Conservation (phyloP, 495 filamentous ascomycete species). For the Sporormia fimetaria region DNA sequence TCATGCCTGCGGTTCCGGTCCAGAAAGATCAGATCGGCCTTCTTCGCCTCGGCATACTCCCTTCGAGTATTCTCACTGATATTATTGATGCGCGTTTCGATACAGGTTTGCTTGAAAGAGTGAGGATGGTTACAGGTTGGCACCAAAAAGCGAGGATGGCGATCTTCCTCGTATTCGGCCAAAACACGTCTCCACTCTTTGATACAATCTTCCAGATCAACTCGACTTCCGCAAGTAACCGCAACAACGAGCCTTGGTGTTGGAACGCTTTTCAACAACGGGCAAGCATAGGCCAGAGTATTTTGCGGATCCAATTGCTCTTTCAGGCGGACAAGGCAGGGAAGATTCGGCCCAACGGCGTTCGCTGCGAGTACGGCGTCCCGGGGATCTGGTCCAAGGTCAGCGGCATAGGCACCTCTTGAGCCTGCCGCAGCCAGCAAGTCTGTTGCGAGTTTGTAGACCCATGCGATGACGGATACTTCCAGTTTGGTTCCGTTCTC, state of each 20-base stretch:
- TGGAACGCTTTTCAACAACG: slow-evolving; percentile 35
- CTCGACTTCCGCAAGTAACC: slow-evolving; percentile 48
- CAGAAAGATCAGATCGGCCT: slow-evolving; percentile 41
- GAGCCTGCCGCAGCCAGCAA: slow-evolving; percentile 41
- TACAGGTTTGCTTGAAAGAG: too few relatives aligned
- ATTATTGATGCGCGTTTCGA: slow-evolving; percentile 41
- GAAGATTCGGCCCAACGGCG: slow-evolving; percentile 47
- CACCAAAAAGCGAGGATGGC: too few relatives aligned
- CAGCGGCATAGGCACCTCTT: slow-evolving; percentile 51
- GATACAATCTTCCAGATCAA: slow-evolving; percentile 53
- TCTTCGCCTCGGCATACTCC: slow-evolving; percentile 46
- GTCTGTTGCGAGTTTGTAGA: slow-evolving; percentile 41
- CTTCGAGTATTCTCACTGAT: slow-evolving; percentile 51
- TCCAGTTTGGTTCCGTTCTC: slow-evolving; percentile 42
- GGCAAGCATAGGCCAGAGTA: slow-evolving; percentile 46
- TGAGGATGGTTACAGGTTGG: too few relatives aligned
- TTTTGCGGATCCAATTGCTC: slow-evolving; percentile 39
- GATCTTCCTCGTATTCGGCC: slow-evolving; percentile 25
- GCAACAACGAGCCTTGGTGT: slow-evolving; percentile 46
- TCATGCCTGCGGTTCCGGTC: slow-evolving; percentile 48
- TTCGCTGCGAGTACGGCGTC: slow-evolving; percentile 41
- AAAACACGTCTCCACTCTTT: slow-evolving; percentile 41
- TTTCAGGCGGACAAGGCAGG: slow-evolving; percentile 46
- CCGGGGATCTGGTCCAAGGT: slow-evolving; percentile 52
- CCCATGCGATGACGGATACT: slow-evolving; percentile 41